A percentile compares a stretch with the other conserved stretches of the same genome.
Conservation (phyloP, 2,329 filamentous ascomycete species). For the Pestalotiopsis sp. region DNA sequence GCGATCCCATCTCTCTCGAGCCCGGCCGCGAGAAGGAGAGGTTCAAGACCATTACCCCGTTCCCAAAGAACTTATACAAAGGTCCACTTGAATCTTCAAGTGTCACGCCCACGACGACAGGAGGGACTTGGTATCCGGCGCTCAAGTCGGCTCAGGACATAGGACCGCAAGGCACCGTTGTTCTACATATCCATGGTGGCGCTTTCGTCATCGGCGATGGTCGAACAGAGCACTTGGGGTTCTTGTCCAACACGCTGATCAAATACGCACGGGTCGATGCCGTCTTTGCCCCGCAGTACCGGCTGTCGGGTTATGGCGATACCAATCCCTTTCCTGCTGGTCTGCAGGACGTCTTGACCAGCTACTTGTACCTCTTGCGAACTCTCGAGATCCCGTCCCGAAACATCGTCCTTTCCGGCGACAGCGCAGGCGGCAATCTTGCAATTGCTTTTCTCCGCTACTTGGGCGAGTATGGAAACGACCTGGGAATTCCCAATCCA, state of each 20-base stretch:
- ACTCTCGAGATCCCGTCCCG: constrained; percentile 34
- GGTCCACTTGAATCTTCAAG: constrained; percentile 19
- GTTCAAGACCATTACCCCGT: constrained; percentile 16
- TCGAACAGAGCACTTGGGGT: constrained; percentile 12
- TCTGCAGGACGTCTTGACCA: constrained; percentile 43
- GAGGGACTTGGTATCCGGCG: constrained; percentile 29
- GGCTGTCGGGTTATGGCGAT: constrained; percentile 39
- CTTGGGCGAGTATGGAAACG: constrained; percentile 35
- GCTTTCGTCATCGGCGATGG: constrained; percentile 25
- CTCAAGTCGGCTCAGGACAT: background rate
- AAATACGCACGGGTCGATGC: constrained; percentile 31
- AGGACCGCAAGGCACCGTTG: constrained; percentile 10
- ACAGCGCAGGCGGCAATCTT: constrained; percentile 46
- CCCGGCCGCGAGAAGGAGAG: constrained; percentile 13
- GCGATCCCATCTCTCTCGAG: constrained; percentile 9
- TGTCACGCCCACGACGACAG: constrained; percentile 23
- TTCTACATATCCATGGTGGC: constrained; percentile 29
- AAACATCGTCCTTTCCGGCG: constrained; percentile 42
- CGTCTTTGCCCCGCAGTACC: constrained; percentile 44
- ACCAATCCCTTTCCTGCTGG: constrained; percentile 42
- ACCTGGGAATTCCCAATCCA: constrained; percentile 33
- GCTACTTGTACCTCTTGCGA: constrained; percentile 41
- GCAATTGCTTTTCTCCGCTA: constrained; percentile 44
- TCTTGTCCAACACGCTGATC: constrained; percentile 15
- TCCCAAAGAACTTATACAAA: constrained; percentile 18